These are phyloP conservation scores for Apiospora arundinis DNA, from an alignment of 2,329 filamentous ascomycete genomes.

Conservation along the genomic window DNA sequence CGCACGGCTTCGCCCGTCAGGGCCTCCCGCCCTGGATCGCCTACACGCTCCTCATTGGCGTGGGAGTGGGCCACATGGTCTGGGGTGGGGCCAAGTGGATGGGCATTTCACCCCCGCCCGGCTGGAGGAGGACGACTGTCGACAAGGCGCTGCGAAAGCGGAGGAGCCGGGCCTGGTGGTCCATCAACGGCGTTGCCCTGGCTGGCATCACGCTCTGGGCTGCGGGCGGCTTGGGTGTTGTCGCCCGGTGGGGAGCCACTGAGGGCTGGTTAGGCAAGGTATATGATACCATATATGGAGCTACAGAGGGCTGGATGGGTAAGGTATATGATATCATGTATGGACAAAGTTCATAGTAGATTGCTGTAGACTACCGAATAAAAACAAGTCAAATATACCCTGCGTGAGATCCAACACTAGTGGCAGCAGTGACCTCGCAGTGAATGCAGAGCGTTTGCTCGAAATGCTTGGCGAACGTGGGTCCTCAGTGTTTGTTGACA, in stretches of 20 bases:
- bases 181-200: slow-evolving; percentile 69
- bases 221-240: slow-evolving; percentile 78
- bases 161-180: slow-evolving; percentile 72
- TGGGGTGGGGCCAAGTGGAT: slow-evolving; percentile 90
- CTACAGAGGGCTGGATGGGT: slow-evolving; percentile 78
- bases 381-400: background rate
- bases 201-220: slow-evolving; percentile 75
- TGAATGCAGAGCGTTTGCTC: background rate
- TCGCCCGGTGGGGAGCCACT: slow-evolving; percentile 73
- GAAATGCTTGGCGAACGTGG: background rate
- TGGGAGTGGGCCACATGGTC: slow-evolving; percentile 78
- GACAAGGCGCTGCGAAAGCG: slow-evolving; percentile 59
- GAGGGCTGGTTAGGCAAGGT: slow-evolving; percentile 80
- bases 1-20: slow-evolving; percentile 81
- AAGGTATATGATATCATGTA: slow-evolving; percentile 79
- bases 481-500: background rate
- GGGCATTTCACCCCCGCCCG: slow-evolving; percentile 64
- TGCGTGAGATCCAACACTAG: too few species aligned
- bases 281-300: slow-evolving; percentile 68
- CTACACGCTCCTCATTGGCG: slow-evolving; percentile 70
- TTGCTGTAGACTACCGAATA: background rate
- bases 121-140: slow-evolving; percentile 52
- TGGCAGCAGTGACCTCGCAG: background rate
- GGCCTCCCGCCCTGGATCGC: slow-evolving; percentile 69
- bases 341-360: slow-evolving; percentile 23